A percentile compares a stretch with the other conserved stretches of the same genome.
Conservation (phyloP, 345 rosid genomes). For the Stellera chamaejasme region DNA sequence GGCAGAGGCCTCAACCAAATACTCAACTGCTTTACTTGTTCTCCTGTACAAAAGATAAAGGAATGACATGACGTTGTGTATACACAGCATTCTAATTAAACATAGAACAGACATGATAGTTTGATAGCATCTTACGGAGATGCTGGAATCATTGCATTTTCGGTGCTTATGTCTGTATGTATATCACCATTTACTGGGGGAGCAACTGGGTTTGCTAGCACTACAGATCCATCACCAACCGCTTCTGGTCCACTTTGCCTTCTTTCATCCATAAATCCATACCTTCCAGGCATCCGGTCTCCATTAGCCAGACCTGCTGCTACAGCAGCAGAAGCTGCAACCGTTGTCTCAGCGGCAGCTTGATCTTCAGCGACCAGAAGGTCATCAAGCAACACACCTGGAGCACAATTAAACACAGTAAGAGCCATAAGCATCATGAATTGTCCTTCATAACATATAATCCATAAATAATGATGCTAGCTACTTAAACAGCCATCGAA, state of each 20-base stretch:
- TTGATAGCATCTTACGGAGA: slow-evolving; percentile 40
- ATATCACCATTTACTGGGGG: slow-evolving; percentile 92
- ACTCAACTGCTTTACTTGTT: slow-evolving; percentile 84
- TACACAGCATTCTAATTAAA: neutral
- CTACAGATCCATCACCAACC: slow-evolving; percentile 76
- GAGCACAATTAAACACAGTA: slow-evolving; percentile 15
- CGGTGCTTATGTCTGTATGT: slow-evolving; percentile 89
- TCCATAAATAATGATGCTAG: too few species aligned
- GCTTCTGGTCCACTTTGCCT: slow-evolving; percentile 57
- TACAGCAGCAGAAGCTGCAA: slow-evolving; percentile 89
- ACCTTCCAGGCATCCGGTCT: slow-evolving; percentile 61
- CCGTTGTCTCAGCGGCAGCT: slow-evolving; percentile 88
- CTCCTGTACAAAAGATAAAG: slow-evolving; percentile 40
- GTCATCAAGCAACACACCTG: slow-evolving; percentile 97
- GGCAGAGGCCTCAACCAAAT: slow-evolving; percentile 95
- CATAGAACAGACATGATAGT: slow-evolving; percentile 3
- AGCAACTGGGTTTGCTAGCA: slow-evolving; percentile 91
- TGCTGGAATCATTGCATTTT: slow-evolving; percentile 81
- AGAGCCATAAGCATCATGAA: too few species aligned
- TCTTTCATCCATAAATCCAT: slow-evolving; percentile 79
- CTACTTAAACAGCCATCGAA: too few species aligned
- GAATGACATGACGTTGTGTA: too few species aligned
- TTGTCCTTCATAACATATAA: too few species aligned
- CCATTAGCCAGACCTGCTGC: slow-evolving; percentile 74
- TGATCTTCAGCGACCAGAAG: slow-evolving; percentile 94